A percentile compares a stretch with the other conserved stretches of the same genome.
These are phyloP conservation scores for Coemansia sp. DNA, from an alignment of 192 early-diverging fungal species.

Conservation along the genomic window DNA sequence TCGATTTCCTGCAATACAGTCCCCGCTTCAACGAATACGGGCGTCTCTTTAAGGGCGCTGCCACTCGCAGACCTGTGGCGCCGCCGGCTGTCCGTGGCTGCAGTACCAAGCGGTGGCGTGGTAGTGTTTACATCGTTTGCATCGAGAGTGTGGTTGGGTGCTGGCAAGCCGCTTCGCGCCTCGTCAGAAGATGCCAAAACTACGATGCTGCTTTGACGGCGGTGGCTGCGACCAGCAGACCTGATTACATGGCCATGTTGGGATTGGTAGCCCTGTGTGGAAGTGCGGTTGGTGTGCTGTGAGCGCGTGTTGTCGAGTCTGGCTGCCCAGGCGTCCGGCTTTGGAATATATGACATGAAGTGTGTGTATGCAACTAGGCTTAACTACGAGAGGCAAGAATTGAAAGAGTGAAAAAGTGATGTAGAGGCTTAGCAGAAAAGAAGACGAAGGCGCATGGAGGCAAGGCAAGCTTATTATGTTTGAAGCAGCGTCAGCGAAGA, in stretches of 20 bases:
- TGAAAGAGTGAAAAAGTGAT: neutral
- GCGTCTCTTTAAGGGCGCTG: neutral
- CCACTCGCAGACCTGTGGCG: neutral
- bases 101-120: neutral
- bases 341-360: slow-evolving; percentile 35
- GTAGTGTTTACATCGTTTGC: neutral
- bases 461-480: neutral
- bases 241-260: neutral
- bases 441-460: neutral
- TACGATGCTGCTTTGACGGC: slow-evolving; percentile 4
- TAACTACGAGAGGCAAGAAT: neutral
- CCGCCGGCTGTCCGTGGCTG: neutral
- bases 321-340: slow-evolving; percentile 14
- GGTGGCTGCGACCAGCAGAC: neutral
- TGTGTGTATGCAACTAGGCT: slow-evolving; percentile 5
- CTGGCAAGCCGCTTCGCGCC: neutral
- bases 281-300: neutral
- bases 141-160: neutral
- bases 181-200: neutral
- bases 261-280: neutral
- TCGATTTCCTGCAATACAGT: slow-evolving; percentile 2
- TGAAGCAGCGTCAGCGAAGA: neutral
- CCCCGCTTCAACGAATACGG: neutral
- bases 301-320: slow-evolving; percentile 12
- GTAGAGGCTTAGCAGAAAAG: neutral